Percentiles rank a stretch among this genome's conserved stretches.
Evolutionary conservation across 345 rosid genomes (phyloP).

Genomic region (Eucalyptus tenuipes): DNA sequence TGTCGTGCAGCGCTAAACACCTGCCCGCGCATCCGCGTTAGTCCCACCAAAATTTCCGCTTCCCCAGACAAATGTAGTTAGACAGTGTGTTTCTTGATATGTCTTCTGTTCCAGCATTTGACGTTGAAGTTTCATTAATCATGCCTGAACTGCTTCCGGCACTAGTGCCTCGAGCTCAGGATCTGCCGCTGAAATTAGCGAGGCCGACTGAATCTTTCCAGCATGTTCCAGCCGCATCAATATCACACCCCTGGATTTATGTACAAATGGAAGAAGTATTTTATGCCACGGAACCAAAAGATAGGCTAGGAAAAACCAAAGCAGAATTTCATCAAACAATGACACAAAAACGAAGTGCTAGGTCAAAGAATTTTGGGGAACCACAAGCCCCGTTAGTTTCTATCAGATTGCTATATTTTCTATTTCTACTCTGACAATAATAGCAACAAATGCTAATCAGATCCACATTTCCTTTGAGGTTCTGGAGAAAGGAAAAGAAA

Average conservation of each 20-base stretch:
- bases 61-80: not conserved
- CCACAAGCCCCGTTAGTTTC: not conserved
- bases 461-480: not conserved
- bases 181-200: constrained; percentile 61
- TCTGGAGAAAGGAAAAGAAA: not conserved
- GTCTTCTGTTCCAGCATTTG: not conserved
- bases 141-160: not conserved
- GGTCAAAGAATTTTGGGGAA: not conserved
- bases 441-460: not conserved
- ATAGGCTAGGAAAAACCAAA: not conserved
- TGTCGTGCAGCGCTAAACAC: not conserved
- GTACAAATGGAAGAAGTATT: not conserved
- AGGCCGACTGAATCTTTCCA: constrained; percentile 90
- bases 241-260: constrained; percentile 64
- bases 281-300: not conserved
- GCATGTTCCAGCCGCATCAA: constrained; percentile 84
- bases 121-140: not conserved
- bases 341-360: not conserved
- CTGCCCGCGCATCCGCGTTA: not conserved
- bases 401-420: not conserved
- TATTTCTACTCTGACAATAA: not conserved
- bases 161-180: constrained; percentile 20
- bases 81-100: not conserved
- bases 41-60: not conserved
- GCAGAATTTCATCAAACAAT: not conserved